Evolutionary conservation across 192 early-diverging fungal species (phyloP).

Genomic region (Coemansia sp.): DNA sequence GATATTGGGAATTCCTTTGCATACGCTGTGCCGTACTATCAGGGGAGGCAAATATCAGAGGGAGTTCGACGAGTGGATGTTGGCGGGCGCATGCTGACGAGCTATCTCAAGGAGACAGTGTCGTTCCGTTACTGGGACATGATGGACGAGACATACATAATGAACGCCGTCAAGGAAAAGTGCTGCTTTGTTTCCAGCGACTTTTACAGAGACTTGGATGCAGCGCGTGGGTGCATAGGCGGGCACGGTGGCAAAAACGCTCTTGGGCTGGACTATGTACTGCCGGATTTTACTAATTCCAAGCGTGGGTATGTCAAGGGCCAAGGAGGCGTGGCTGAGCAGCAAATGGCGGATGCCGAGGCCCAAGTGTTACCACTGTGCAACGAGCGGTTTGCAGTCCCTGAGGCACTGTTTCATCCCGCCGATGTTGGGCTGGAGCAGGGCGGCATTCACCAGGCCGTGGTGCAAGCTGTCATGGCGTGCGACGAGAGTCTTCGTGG

Average conservation of each 20-base stretch:
- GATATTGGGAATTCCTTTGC: conserved; percentile 82
- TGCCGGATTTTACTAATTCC: conserved; percentile 42
- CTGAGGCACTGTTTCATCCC: conserved; percentile 97
- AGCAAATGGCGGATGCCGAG: conserved; percentile 51
- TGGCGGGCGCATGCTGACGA: conserved; percentile 84
- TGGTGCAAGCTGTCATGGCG: conserved; percentile 88
- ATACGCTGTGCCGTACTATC: conserved; percentile 68
- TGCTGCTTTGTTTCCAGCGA: conserved; percentile 78
- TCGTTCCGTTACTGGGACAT: conserved; percentile 93
- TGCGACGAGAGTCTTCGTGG: conserved; percentile 85
- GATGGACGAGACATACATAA: conserved; percentile 90
- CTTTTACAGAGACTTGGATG: conserved; percentile 63
- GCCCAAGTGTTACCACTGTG: conserved; percentile 90
- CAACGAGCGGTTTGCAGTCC: conserved; percentile 95
- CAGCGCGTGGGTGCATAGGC: conserved; percentile 41
- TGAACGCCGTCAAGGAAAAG: conserved; percentile 79
- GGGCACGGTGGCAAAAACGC: conserved; percentile 15
- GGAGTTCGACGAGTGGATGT: conserved; percentile 74
- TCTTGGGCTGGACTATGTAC: conserved; percentile 40
- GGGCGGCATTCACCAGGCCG: conserved; percentile 89
- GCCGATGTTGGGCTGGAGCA: conserved; percentile 86
- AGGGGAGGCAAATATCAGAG: conserved; percentile 54
- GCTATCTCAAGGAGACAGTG: conserved; percentile 84
- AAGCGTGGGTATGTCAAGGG: conserved; percentile 34
- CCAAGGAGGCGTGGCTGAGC: neutral